These are phyloP conservation scores for Puccinia coronata DNA, from an alignment of 1,284 basidiomycete genomes.

Conservation along the genomic window DNA sequence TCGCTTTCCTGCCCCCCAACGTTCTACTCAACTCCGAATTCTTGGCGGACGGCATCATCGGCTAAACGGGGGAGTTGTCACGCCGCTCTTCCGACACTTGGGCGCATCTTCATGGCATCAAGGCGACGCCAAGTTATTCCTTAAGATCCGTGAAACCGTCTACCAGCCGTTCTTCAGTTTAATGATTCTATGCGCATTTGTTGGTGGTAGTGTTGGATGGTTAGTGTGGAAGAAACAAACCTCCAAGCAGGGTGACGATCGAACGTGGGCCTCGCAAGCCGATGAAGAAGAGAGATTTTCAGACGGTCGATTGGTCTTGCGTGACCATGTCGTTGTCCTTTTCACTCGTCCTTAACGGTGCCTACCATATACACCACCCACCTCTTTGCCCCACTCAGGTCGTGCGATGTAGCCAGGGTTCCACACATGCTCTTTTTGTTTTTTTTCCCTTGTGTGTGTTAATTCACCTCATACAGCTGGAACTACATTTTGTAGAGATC, in stretches of 20 bases:
- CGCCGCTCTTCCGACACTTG: constrained; percentile 51
- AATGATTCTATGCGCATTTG: constrained; percentile 16
- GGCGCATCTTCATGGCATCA: constrained; percentile 51
- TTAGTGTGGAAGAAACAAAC: constrained; percentile 12
- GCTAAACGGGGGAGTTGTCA: constrained; percentile 50
- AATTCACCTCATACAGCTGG: too few relatives aligned
- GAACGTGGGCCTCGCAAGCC: neutral
- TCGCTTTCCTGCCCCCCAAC: constrained; percentile 16
- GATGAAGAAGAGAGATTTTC: neutral
- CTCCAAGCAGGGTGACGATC: constrained; percentile 6
- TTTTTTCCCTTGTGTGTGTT: too few relatives aligned
- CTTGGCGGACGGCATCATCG: constrained; percentile 41
- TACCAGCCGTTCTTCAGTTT: constrained; percentile 29
- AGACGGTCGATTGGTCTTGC: constrained; percentile 25
- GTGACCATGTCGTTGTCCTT: too few relatives aligned
- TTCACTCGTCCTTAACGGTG: too few relatives aligned
- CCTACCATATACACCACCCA: too few relatives aligned
- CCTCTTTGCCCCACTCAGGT: too few relatives aligned
- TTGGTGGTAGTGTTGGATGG: constrained; percentile 25
- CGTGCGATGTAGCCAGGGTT: too few relatives aligned
- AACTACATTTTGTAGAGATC: too few relatives aligned
- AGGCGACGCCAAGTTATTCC: constrained; percentile 36
- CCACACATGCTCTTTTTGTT: too few relatives aligned
- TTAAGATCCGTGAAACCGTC: constrained; percentile 9
- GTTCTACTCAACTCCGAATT: constrained; percentile 31